Evolutionary conservation across 805 yeast genomes (phyloP).

Genomic region (Suhomyces pyralidae): DNA sequence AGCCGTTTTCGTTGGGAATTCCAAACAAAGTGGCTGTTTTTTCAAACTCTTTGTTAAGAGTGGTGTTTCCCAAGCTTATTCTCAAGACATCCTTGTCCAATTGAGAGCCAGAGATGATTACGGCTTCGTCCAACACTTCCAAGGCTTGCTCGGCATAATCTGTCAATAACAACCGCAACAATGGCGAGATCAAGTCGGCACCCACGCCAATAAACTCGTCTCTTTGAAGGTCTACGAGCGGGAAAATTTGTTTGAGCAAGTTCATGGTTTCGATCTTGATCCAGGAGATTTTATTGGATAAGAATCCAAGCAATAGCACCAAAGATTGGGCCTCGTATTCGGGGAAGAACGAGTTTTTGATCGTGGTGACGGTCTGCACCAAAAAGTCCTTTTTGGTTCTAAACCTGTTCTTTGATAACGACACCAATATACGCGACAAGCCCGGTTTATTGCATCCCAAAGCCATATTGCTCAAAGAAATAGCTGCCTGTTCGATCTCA

Average conservation of each 20-base stretch:
- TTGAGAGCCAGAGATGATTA: constrained; percentile 81
- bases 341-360: constrained; percentile 70
- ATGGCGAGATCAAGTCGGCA: constrained; percentile 90
- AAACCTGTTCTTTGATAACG: constrained; percentile 74
- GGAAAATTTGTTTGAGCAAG: constrained; percentile 68
- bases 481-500: constrained; percentile 46
- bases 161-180: constrained; percentile 72
- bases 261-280: constrained; percentile 78
- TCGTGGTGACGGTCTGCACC: constrained; percentile 70
- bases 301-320: constrained; percentile 71
- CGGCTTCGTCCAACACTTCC: constrained; percentile 84
- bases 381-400: constrained; percentile 89
- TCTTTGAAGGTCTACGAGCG: constrained; percentile 69
- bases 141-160: constrained; percentile 87
- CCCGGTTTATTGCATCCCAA: constrained; percentile 52
- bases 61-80: constrained; percentile 83
- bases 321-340: constrained; percentile 70
- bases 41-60: constrained; percentile 76
- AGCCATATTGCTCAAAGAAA: constrained; percentile 56
- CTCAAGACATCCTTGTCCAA: constrained; percentile 88
- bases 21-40: constrained; percentile 89
- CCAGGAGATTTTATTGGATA: constrained; percentile 77
- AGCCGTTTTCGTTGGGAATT: constrained; percentile 90
- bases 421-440: constrained; percentile 68
- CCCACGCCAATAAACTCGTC: constrained; percentile 87